Conservation (phyloP, 2,329 filamentous ascomycete genomes). For the Colletotrichum sp. region DNA sequence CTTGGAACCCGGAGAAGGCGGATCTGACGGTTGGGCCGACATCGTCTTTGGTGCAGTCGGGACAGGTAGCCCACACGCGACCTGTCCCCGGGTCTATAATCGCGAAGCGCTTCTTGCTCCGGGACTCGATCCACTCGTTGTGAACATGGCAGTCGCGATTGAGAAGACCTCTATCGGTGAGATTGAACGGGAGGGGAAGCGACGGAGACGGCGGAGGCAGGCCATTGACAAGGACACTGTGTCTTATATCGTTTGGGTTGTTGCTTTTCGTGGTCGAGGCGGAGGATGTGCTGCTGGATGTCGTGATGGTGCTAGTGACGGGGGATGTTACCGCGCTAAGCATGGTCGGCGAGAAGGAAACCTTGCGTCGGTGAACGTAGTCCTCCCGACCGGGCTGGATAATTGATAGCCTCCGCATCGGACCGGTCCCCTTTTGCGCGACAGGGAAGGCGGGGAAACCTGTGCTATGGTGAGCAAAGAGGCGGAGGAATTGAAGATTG, state of each 20-base stretch:
- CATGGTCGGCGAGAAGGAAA: slow-evolving; percentile 20
- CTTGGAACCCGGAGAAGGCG: slow-evolving; percentile 39
- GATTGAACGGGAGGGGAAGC: slow-evolving; percentile 40
- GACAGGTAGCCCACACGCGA: slow-evolving; percentile 54
- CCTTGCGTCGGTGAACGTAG: slow-evolving; percentile 9
- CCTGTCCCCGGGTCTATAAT: slow-evolving; percentile 59
- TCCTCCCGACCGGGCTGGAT: slow-evolving; percentile 15
- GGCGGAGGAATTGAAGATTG: not conserved
- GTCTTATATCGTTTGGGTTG: not conserved
- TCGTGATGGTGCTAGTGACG: not conserved
- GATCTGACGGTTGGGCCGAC: slow-evolving; percentile 42
- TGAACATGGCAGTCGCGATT: slow-evolving; percentile 56
- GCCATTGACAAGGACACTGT: not conserved
- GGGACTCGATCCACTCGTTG: slow-evolving; percentile 50
- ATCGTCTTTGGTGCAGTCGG: slow-evolving; percentile 48
- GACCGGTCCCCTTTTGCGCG: not conserved
- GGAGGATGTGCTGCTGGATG: slow-evolving; percentile 1
- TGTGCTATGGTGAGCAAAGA: not conserved
- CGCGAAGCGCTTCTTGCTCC: slow-evolving; percentile 53
- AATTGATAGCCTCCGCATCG: slow-evolving; percentile 18
- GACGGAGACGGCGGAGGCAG: not conserved
- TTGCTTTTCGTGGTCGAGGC: not conserved
- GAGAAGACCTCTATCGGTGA: slow-evolving; percentile 52
- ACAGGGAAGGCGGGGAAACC: not conserved
- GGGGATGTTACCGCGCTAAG: slow-evolving; percentile 3